Evolutionary conservation across 257 asterid species (phyloP).

Genomic region (Solanum rostratum): DNA sequence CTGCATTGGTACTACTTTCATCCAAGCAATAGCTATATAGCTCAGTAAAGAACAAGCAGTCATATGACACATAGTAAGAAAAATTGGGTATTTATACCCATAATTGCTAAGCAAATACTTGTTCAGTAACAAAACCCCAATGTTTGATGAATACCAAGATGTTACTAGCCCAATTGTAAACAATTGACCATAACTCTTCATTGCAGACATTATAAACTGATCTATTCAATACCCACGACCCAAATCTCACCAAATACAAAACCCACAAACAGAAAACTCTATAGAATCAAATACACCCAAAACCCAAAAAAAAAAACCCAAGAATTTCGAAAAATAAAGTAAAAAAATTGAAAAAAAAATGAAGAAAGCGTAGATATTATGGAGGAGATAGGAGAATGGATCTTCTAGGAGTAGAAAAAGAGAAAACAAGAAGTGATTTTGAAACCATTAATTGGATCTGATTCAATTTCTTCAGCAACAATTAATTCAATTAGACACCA

Average conservation of each 20-base stretch:
- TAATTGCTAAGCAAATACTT: conserved; percentile 78
- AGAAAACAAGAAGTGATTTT: background rate
- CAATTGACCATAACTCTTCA: conserved; percentile 47
- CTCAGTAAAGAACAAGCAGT: conserved; percentile 78
- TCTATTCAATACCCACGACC: background rate
- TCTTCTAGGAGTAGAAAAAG: background rate
- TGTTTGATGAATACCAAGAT: conserved; percentile 82
- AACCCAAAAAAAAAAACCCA: background rate
- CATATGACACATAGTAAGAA: conserved; percentile 86
- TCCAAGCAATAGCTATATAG: conserved; percentile 85
- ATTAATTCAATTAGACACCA: background rate
- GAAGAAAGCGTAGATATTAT: background rate
- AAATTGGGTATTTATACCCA: conserved; percentile 88
- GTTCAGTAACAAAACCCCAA: conserved; percentile 70
- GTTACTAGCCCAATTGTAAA: conserved; percentile 70
- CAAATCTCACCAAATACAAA: background rate
- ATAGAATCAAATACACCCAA: background rate
- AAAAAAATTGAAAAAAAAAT: background rate
- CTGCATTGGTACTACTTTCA: conserved; percentile 89
- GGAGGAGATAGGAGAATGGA: background rate
- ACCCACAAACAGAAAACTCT: background rate
- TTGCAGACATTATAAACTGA: conserved; percentile 1
- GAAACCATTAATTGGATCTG: background rate
- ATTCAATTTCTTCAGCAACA: background rate
- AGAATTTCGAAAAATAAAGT: background rate